These are phyloP conservation scores for Dacryopinax primogenitus DNA, from an alignment of 768 basidiomycete genomes.

Conservation along the genomic window DNA sequence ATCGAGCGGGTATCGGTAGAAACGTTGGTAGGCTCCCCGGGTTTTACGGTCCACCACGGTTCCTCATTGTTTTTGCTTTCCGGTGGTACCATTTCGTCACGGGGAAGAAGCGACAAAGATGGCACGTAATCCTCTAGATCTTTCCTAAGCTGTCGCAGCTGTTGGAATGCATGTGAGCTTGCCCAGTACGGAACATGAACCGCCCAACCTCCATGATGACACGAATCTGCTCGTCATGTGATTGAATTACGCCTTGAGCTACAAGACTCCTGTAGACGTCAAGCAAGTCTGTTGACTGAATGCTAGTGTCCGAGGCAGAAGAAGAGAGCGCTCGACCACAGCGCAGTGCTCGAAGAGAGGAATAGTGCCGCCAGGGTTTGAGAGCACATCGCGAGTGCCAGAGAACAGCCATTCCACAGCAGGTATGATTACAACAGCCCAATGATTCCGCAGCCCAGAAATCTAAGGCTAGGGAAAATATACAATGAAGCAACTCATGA, in stretches of 20 bases:
- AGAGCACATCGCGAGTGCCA: background rate
- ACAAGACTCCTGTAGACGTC: slow-evolving; percentile 39
- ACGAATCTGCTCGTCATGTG: slow-evolving; percentile 43
- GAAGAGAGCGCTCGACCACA: background rate
- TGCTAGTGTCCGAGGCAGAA: background rate
- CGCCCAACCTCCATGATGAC: slow-evolving; percentile 38
- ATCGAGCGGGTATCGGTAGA: slow-evolving; percentile 26
- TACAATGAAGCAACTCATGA: no score
- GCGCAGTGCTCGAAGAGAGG: background rate
- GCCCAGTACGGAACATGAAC: background rate
- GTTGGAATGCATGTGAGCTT: slow-evolving; percentile 2
- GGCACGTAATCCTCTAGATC: slow-evolving; percentile 40
- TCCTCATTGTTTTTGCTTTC: slow-evolving; percentile 22
- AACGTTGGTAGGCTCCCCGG: slow-evolving; percentile 16
- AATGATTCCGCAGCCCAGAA: no score
- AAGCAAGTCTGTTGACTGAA: slow-evolving; percentile 31
- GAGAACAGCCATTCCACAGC: background rate
- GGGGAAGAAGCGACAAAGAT: slow-evolving; percentile 30
- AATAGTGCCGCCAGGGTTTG: background rate
- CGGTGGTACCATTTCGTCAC: slow-evolving; percentile 21
- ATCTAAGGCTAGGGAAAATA: no score
- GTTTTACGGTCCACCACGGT: slow-evolving; percentile 26
- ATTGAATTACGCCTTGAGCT: slow-evolving; percentile 34
- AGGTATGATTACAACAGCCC: background rate
- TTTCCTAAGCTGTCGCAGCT: slow-evolving; percentile 40